Conservation (phyloP, 1,139 yeast genomes). For the Kurtzmaniella natalensis region DNA sequence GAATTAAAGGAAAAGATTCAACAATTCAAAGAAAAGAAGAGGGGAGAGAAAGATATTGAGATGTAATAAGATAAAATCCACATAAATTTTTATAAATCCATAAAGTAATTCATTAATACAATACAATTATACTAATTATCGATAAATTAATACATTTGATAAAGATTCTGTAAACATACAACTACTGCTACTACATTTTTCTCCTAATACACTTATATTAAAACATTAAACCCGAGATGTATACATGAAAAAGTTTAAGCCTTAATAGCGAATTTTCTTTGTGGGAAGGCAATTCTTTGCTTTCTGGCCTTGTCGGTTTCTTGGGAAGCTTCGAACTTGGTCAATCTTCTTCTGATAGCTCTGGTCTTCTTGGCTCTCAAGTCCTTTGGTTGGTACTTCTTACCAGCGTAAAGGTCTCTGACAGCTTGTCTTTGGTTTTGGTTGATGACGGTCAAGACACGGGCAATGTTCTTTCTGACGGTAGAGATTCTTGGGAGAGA, state of each 20-base stretch:
- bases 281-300: conserved; percentile 95
- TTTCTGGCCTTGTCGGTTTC: conserved; percentile 88
- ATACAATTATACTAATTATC: no score
- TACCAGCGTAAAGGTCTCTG: conserved; percentile 92
- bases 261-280: conserved; percentile 97
- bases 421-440: conserved; percentile 94
- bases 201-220: conserved; percentile 17
- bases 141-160: no score
- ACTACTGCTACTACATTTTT: no score
- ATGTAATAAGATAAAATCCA: conserved; percentile 14
- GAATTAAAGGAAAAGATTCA: conserved; percentile 62
- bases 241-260: conserved; percentile 54
- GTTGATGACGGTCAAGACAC: conserved; percentile 96
- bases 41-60: conserved; percentile 19
- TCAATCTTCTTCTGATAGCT: conserved; percentile 97
- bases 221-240: conserved; percentile 14
- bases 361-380: conserved; percentile 99
- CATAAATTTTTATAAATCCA: neutral
- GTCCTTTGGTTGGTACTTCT: conserved; percentile 97
- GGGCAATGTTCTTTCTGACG: conserved; percentile 98
- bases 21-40: conserved; percentile 47
- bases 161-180: no score
- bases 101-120: no score
- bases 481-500: conserved; percentile 93
- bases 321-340: conserved; percentile 78